Conservation (phyloP, 164 flowering plant genomes). For the Annona cherimola region DNA sequence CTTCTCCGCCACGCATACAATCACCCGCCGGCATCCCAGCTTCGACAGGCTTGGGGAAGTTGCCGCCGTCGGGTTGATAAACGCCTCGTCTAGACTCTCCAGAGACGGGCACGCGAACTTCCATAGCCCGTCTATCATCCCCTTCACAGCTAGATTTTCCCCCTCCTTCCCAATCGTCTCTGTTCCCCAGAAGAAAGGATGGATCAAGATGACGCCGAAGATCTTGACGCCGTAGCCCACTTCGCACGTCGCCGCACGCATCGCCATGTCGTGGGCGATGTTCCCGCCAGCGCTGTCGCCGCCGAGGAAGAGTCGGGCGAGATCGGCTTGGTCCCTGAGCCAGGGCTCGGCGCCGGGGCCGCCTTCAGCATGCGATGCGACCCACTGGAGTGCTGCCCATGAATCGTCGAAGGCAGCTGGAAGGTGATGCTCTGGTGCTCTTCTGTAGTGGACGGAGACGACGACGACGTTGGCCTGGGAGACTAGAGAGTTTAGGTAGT, state of each 20-base stretch:
- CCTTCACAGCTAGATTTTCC: neutral
- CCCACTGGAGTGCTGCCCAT: constrained; percentile 5
- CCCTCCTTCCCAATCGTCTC: neutral
- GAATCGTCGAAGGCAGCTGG: constrained; percentile 9
- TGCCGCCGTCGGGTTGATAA: constrained; percentile 19
- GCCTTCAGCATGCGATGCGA: neutral
- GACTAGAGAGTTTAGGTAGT: neutral
- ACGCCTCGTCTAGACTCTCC: constrained; percentile 21
- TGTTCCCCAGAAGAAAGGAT: constrained; percentile 9
- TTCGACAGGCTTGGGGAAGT: constrained; percentile 16
- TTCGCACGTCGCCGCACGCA: neutral
- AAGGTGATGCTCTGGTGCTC: constrained; percentile 5
- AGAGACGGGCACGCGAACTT: constrained; percentile 16
- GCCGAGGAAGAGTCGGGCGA: constrained; percentile 1
- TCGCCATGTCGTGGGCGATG: constrained; percentile 7
- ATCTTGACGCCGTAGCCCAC: neutral
- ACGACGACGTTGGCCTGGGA: neutral
- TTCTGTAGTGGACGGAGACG: constrained; percentile 10
- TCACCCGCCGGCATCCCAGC: constrained; percentile 24
- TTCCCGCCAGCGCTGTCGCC: constrained; percentile 15
- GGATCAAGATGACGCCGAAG: constrained; percentile 4
- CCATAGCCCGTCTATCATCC: constrained; percentile 5
- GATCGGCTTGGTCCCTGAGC: constrained; percentile 9
- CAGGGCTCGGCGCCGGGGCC: neutral
- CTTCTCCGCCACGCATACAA: constrained; percentile 36